These are phyloP conservation scores for Diplodia intermedia DNA, from an alignment of 2,329 filamentous ascomycete genomes.

Conservation along the genomic window DNA sequence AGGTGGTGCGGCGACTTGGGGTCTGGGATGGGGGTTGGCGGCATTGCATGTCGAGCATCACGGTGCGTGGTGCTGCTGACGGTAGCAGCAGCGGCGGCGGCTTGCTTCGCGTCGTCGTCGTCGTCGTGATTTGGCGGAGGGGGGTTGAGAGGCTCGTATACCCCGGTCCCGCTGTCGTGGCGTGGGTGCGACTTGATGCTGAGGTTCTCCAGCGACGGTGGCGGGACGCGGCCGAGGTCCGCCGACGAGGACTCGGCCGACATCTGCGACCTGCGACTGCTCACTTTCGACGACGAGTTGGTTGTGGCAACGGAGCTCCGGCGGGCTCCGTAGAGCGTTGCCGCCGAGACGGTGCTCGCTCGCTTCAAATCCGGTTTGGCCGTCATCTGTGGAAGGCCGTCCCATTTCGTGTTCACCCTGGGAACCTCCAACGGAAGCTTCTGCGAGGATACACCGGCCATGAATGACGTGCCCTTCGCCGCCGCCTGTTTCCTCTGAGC, in stretches of 20 bases:
- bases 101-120: background rate
- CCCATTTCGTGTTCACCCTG: slow-evolving; percentile 63
- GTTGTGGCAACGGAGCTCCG: slow-evolving; percentile 11
- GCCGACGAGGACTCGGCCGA: slow-evolving; percentile 10
- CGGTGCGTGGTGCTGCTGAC: background rate
- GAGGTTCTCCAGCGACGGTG: slow-evolving; percentile 14
- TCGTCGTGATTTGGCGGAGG: background rate
- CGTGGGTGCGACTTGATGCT: slow-evolving; percentile 23
- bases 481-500: slow-evolving; percentile 45
- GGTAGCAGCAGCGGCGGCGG: too few relatives aligned
- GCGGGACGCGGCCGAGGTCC: slow-evolving; percentile 2
- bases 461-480: slow-evolving; percentile 36
- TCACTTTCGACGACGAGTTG: slow-evolving; percentile 19
- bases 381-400: slow-evolving; percentile 55
- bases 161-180: slow-evolving; percentile 28
- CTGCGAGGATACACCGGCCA: slow-evolving; percentile 51
- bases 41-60: background rate
- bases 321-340: slow-evolving; percentile 6
- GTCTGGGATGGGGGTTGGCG: background rate
- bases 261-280: slow-evolving; percentile 1
- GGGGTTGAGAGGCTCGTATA: background rate
- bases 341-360: background rate
- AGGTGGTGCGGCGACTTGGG: background rate
- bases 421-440: slow-evolving; percentile 58
- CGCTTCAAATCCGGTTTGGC: slow-evolving; percentile 37